phyloP scores from a whole-genome alignment of 2,329 filamentous ascomycete species.

The Calonectria pseudoreteaudii region DNA sequence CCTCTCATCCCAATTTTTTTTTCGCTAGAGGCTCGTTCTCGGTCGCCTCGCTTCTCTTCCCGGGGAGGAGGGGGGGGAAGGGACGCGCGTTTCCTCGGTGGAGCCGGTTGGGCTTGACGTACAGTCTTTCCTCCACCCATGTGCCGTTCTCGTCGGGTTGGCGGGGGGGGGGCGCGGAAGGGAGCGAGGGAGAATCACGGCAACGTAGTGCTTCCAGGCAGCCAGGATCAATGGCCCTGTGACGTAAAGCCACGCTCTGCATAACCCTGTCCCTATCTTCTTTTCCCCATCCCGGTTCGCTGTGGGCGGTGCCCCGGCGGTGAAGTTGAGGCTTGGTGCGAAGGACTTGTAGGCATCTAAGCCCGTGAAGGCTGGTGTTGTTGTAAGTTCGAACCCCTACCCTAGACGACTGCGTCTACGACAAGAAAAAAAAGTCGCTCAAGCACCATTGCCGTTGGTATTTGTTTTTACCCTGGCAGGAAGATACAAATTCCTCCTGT shows the following conservation, averaged over 20 bases:
- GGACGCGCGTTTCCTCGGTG: constrained; percentile 40
- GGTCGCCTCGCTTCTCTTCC: not conserved
- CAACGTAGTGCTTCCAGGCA: not conserved
- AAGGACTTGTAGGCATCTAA: constrained; percentile 12
- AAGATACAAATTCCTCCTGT: not conserved
- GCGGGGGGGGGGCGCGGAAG: not conserved
- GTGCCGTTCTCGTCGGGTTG: not conserved
- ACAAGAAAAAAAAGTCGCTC: not conserved
- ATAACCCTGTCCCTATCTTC: not conserved
- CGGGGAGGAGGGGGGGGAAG: not conserved
- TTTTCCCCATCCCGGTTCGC: not conserved
- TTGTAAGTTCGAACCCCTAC: not conserved
- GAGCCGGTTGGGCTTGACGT: constrained; percentile 19
- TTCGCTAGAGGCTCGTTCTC: not conserved
- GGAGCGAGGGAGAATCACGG: not conserved
- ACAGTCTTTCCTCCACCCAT: constrained; percentile 18
- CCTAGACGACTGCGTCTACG: not conserved
- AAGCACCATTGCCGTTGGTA: not conserved
- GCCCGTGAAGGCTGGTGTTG: constrained; percentile 7
- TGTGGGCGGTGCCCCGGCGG: not conserved
- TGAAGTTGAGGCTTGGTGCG: constrained; percentile 11
- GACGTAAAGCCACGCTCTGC: constrained; percentile 17
- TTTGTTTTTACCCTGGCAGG: too few species aligned
- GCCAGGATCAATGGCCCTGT: constrained; percentile 1
- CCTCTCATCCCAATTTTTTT: constrained; percentile 1